Percentiles rank a stretch among this genome's conserved stretches.
phyloP scores from a whole-genome alignment of 768 basidiomycete genomes.

The Gelatoporia subvermispora region DNA sequence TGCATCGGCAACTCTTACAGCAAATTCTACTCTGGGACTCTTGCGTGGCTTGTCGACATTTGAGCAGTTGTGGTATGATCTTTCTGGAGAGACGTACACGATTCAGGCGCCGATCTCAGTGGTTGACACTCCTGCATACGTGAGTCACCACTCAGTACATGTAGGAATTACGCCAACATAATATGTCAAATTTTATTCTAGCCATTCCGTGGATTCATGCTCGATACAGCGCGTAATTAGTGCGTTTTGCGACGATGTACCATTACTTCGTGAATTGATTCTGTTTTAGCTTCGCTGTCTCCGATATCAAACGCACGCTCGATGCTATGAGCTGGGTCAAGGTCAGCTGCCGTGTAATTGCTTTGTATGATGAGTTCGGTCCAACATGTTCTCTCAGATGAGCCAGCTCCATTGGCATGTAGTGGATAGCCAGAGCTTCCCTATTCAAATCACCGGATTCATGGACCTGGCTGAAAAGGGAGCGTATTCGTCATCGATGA shows the following conservation, averaged over 20 bases:
- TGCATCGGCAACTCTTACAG: slow-evolving; percentile 42
- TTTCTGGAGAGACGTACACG: slow-evolving; percentile 38
- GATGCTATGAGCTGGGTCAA: slow-evolving; percentile 74
- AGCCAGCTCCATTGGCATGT: slow-evolving; percentile 44
- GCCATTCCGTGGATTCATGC: slow-evolving; percentile 72
- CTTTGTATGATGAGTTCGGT: background rate
- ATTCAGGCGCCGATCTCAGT: slow-evolving; percentile 54
- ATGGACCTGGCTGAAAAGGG: slow-evolving; percentile 38
- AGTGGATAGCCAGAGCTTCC: slow-evolving; percentile 45
- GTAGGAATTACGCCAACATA: too few species aligned
- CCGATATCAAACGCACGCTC: slow-evolving; percentile 62
- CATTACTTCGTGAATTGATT: background rate
- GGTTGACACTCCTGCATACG: slow-evolving; percentile 59
- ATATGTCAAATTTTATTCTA: slow-evolving; percentile 21
- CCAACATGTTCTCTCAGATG: slow-evolving; percentile 23
- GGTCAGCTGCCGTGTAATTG: background rate
- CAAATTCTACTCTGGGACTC: slow-evolving; percentile 61
- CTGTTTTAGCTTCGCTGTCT: slow-evolving; percentile 42
- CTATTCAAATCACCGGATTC: slow-evolving; percentile 32
- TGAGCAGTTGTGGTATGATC: slow-evolving; percentile 54
- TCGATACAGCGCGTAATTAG: slow-evolving; percentile 74
- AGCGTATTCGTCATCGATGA: slow-evolving; percentile 30
- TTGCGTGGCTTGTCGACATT: slow-evolving; percentile 74
- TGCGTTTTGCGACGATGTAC: background rate
- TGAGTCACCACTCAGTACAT: slow-evolving; percentile 27